These are phyloP conservation scores for Aristolochia californica DNA, from an alignment of 164 flowering plant species.

Conservation along the genomic window DNA sequence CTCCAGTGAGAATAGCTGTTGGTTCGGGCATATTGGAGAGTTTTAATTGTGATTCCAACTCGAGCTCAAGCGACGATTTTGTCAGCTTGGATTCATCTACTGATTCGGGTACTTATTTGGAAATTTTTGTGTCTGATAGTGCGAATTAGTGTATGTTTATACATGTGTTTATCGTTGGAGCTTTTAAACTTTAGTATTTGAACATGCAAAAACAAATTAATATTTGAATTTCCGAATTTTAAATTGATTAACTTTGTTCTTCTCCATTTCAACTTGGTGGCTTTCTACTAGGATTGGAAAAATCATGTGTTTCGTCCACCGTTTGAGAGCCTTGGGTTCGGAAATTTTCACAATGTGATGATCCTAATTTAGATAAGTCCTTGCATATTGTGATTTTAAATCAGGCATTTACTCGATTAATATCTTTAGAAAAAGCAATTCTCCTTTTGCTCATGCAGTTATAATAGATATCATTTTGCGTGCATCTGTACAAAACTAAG, in stretches of 20 bases:
- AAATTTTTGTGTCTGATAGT: neutral
- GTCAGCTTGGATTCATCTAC: constrained; percentile 1
- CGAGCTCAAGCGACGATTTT: constrained; percentile 12
- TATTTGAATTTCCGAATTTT: neutral
- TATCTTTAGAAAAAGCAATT: no score
- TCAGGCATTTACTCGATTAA: no score
- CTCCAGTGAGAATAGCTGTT: constrained; percentile 49
- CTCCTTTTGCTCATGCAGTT: no score
- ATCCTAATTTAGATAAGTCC: no score
- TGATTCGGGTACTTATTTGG: neutral
- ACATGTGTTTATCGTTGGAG: neutral
- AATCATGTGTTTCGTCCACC: no score
- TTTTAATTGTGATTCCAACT: constrained; percentile 16
- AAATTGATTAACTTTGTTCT: neutral
- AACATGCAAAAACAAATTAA: neutral
- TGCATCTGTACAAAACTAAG: no score
- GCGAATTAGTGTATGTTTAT: no score
- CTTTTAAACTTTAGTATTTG: neutral
- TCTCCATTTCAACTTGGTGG: neutral
- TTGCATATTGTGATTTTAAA: no score
- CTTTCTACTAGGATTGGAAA: neutral
- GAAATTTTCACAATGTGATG: no score
- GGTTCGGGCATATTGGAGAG: constrained; percentile 15
- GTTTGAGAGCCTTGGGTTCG: no score
- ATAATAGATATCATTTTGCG: no score